Percentiles rank a stretch among this genome's conserved stretches.
phyloP scores from a whole-genome alignment of 2,329 filamentous ascomycete genomes.

The Claviceps sp. region DNA sequence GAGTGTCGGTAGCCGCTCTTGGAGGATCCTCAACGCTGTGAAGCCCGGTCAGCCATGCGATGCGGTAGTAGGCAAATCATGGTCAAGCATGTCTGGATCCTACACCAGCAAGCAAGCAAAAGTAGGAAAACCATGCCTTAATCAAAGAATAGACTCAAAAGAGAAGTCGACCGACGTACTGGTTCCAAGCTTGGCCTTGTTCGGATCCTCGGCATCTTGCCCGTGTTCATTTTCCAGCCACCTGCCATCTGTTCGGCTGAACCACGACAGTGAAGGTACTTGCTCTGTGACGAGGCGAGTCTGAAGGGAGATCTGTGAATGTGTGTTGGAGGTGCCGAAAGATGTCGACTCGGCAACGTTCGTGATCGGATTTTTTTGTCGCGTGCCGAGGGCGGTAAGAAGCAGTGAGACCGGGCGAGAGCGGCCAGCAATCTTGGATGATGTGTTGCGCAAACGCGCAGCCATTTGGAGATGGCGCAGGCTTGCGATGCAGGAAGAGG shows the following conservation, averaged over 20 bases:
- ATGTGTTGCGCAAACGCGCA: slow-evolving; percentile 12
- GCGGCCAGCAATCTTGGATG: slow-evolving; percentile 11
- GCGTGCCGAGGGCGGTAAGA: neutral
- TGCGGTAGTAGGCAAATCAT: no score
- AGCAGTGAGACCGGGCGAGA: neutral
- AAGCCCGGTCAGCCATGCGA: neutral
- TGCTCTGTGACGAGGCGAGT: slow-evolving; percentile 2
- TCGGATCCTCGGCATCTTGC: slow-evolving; percentile 31
- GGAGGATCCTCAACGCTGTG: slow-evolving; percentile 48
- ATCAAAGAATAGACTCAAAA: no score
- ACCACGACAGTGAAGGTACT: slow-evolving; percentile 13
- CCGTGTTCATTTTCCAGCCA: slow-evolving; percentile 15
- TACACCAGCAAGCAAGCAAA: no score
- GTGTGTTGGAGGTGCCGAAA: neutral
- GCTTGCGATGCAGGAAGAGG: neutral
- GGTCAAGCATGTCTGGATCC: no score
- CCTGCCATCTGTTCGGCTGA: slow-evolving; percentile 18
- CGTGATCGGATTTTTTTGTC: neutral
- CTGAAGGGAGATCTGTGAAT: neutral
- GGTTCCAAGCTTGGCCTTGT: slow-evolving; percentile 50
- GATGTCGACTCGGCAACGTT: neutral
- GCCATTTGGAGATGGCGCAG: slow-evolving; percentile 18
- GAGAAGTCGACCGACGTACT: slow-evolving; percentile 28
- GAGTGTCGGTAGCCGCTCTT: slow-evolving; percentile 53
- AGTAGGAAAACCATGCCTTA: no score